Evolutionary conservation across 1,284 basidiomycete genomes (phyloP).

Genomic region (Leccinum pachyderme): DNA sequence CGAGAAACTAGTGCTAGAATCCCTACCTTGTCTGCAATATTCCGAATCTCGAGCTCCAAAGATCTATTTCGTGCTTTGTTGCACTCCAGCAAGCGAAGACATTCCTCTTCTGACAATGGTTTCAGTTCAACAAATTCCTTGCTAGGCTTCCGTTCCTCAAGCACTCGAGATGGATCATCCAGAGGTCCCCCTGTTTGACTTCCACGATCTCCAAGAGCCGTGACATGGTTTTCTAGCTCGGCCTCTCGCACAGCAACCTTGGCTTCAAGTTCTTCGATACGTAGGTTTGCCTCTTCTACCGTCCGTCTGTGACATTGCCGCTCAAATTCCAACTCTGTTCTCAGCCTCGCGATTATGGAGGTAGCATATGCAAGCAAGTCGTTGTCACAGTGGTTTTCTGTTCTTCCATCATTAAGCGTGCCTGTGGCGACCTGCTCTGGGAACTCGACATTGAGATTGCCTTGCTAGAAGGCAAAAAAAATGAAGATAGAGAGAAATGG

Average conservation of each 20-base stretch:
- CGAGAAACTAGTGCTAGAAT: background rate
- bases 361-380: conserved; percentile 39
- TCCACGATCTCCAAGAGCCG: conserved; percentile 2
- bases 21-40: conserved; percentile 39
- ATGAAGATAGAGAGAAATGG: conserved; percentile 28
- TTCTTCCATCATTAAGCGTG: background rate
- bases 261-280: conserved; percentile 48
- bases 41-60: conserved; percentile 46
- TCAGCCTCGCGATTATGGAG: conserved; percentile 43
- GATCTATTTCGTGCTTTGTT: conserved; percentile 42
- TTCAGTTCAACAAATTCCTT: conserved; percentile 14
- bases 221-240: conserved; percentile 44
- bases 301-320: conserved; percentile 42
- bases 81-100: conserved; percentile 40
- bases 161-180: background rate
- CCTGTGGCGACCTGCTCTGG: conserved; percentile 16
- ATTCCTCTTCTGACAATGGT: conserved; percentile 36
- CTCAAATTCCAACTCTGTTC: conserved; percentile 45
- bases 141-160: background rate
- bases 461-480: conserved; percentile 20
- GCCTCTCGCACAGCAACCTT: conserved; percentile 56
- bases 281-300: conserved; percentile 39
- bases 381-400: conserved; percentile 2
- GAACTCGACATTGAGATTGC: conserved; percentile 19
- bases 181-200: background rate